Evolutionary conservation across 164 flowering plant genomes (phyloP).

Genomic region (Houttuynia cordata): DNA sequence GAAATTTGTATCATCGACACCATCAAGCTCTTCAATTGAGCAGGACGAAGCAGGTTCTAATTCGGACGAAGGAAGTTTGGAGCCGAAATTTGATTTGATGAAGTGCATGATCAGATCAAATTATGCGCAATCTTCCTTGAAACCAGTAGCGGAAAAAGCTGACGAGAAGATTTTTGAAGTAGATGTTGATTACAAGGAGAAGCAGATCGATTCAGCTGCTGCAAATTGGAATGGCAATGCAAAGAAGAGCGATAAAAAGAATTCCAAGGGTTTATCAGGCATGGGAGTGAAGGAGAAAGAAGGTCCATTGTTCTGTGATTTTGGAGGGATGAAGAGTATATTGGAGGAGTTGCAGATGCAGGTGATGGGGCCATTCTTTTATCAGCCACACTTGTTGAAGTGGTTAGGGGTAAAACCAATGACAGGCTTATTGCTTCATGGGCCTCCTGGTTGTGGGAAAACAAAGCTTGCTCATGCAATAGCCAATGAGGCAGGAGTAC

Average conservation of each 20-base stretch:
- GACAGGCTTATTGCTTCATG: constrained; percentile 73
- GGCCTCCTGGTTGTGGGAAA: constrained; percentile 99
- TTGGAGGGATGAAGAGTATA: constrained; percentile 64
- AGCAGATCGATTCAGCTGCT: constrained; percentile 13
- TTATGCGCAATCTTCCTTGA: constrained; percentile 16
- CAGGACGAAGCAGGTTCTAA: constrained; percentile 35
- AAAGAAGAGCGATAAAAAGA: constrained; percentile 3
- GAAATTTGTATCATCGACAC: constrained; percentile 1
- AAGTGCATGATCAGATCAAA: constrained; percentile 35
- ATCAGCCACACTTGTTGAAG: constrained; percentile 40
- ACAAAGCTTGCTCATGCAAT: constrained; percentile 89
- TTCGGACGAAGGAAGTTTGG: constrained; percentile 53
- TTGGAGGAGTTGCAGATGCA: constrained; percentile 69
- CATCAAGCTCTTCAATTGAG: constrained; percentile 12
- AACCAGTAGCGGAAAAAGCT: background rate
- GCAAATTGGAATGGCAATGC: constrained; percentile 4
- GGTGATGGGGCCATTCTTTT: constrained; percentile 58
- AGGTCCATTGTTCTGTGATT: constrained; percentile 68
- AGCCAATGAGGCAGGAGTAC: constrained; percentile 84
- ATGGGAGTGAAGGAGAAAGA: constrained; percentile 16
- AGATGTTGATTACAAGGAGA: constrained; percentile 32
- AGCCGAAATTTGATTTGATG: constrained; percentile 60
- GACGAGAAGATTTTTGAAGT: constrained; percentile 39
- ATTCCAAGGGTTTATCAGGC: constrained; percentile 2
- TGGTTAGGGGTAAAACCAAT: constrained; percentile 67